Evolutionary conservation across 495 filamentous ascomycete genomes (phyloP), one percentile per base, ranked within the genome.

Genomic region (Penicillium verhagenii): DNA sequence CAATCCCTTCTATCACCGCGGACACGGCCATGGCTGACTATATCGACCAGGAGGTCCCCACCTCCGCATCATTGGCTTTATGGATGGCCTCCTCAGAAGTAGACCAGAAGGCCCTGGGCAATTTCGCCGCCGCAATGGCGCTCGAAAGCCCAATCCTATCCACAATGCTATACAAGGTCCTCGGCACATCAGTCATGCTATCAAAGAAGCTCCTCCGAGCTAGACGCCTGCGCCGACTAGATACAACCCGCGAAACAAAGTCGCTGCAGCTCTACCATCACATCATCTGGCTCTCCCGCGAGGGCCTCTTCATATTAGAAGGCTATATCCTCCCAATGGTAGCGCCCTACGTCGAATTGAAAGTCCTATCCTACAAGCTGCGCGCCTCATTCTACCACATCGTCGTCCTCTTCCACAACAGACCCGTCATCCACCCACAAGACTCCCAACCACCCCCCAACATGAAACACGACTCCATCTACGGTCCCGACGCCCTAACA

Each of bases 71-170:
- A 16, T 57, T 76, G 29, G 54, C 54, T 63, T 61, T 73, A 65
- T 81, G 79, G 79, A 97, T 97, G 94, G 93, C 95, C 71, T 92
- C 90, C 68, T 92, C 91, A 44, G 91, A 96, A 71, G 89, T 97
- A 40, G 94, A 97, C 70, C 91, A 96, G 76, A 97, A 97, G 75
- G 96, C 92, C 72, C 79, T 98, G 60, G 91, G 90, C 69, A 83
- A 83, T 61, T 87, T 95, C 60, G 93, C 94, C 58, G 87, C 84
- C 69, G 76, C 80, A 31, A 91, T 86, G 56, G 80, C 83, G 59
- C 70, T 78, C 39, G 82, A 87, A 59, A 91, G 90, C 63, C 84
- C 88, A 10, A 77, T 89, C 4, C 83, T 97, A 38, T 88, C 91
- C 13, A 77, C 83, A 14, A 86, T 87, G 63, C 82, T 98, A 43